Evolutionary conservation across 176 grass and related monocot genomes (phyloP), one percentile per base, ranked within the genome.

Genomic region (Bromus sterilis): DNA sequence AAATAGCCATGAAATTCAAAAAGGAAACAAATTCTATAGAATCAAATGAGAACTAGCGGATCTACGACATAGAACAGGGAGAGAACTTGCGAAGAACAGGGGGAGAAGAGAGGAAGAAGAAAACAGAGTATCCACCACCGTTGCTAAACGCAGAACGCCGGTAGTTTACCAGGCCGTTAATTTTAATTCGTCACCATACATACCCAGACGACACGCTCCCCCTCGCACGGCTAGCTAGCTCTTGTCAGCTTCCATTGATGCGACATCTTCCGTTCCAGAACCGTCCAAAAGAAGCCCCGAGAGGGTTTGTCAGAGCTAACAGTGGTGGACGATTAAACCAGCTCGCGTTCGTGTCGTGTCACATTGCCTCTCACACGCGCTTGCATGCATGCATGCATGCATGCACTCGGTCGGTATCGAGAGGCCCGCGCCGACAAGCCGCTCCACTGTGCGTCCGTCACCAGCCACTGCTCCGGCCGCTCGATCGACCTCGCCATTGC

Each of bases 301-400:
- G 21, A 21, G 36, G 13, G 15, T 7, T 7, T 14, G 74, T 66
- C 75, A 79, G 86, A 37, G 11, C 1, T 9, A 83, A 66, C 67
- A 79, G 86, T 44, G 59, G 86, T 44, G 59, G 5, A 55, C 56
- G 65, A 62, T 44, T 87, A 69, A 15, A 33, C 24, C 21, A 60
- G 25, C 33, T 34, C 8, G 37, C 34, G 78, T 28, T 58, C 59
- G 25, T 9, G 70, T 57, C 31, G 48, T 3, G 51, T 48, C 59
- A 20, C 9, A 16, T 48, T 56, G 36, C 57, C 18, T 49, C 36
- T 9, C 68, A 69, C 66, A 21, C 21, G 34, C 7, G 34, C 30
- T 28, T 25, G 29, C 76, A 30, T 31, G n/a, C 63, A 48, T 1
- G 25, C 46, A 42, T 2, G 30, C 55, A 44, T 9, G 12, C 35